Percentiles rank a stretch among this genome's conserved stretches.
phyloP scores from a whole-genome alignment of 1,139 yeast genomes.

The Kodamaea sp. region DNA sequence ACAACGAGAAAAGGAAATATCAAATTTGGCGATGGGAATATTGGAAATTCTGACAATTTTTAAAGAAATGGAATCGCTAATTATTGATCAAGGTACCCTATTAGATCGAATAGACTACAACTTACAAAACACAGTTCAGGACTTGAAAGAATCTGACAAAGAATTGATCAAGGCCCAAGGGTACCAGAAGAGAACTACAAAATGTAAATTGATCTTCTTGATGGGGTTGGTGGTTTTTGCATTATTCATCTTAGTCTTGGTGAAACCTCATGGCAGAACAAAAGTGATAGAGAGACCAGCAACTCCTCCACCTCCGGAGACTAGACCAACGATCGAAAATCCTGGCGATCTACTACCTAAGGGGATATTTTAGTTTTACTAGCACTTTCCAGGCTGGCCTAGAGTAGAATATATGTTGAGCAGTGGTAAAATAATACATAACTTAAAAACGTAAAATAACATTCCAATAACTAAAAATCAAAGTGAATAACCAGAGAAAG shows the following conservation, averaged over 20 bases:
- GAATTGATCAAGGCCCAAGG: slow-evolving; percentile 75
- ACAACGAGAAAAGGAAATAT: slow-evolving; percentile 86
- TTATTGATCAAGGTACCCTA: slow-evolving; percentile 93
- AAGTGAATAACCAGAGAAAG: not conserved
- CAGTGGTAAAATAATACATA: too few species aligned
- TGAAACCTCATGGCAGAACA: slow-evolving; percentile 54
- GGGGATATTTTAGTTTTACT: too few species aligned
- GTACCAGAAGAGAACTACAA: slow-evolving; percentile 86
- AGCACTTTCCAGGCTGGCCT: too few species aligned
- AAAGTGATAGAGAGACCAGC: slow-evolving; percentile 27
- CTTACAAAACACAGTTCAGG: slow-evolving; percentile 72
- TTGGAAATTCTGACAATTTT: slow-evolving; percentile 90
- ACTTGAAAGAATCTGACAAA: slow-evolving; percentile 73
- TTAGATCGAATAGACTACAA: slow-evolving; percentile 93
- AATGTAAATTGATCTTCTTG: slow-evolving; percentile 82
- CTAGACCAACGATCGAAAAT: slow-evolving; percentile 8
- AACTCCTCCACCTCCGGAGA: not conserved
- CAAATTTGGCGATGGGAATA: slow-evolving; percentile 89
- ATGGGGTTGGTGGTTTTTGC: slow-evolving; percentile 71
- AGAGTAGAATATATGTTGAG: too few species aligned
- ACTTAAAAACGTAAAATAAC: not conserved
- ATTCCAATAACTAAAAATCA: not conserved
- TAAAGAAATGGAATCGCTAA: slow-evolving; percentile 87
- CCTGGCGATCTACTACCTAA: slow-evolving; percentile 9
- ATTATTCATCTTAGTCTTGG: slow-evolving; percentile 66